Base-by-base conservation (phyloP, 2,329 filamentous ascomycete species). In the Dactylellina leptospora region DNA sequence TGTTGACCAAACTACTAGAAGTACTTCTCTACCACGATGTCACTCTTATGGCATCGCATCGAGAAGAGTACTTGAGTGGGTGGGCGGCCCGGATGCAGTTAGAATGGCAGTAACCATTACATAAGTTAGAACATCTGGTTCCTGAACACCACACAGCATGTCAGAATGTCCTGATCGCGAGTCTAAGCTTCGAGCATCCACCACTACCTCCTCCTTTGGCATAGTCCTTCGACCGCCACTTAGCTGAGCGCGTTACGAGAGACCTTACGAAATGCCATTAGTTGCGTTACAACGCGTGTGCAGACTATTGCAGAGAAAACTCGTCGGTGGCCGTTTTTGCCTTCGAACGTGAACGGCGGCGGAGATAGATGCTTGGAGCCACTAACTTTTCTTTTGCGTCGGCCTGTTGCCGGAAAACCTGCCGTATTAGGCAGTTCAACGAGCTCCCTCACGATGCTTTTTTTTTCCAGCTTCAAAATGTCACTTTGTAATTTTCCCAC, bases 401-500 rank as follows among this genome's bases (percentile, higher is more conserved):
- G 66, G 66, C 58, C 36, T 44, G 58, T 63, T 63, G 58, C 66
- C 66, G 66, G 58, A 50, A 53, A 56, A 28, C 63, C 36, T 40
- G 38, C 66, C 51, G 20, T 53, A 63, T 63, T 44, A 59, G 66
- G 66, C 66, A 71, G 66, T 23, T 63, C 25, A 50, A 47, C 33
- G 66, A 58, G 66, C 58, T 63, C 55, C 50, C 20, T 16, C 33
- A 71, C 42, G 66, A 71, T 62, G 66, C 66, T 62, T 71, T 71
- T 70, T 71, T 8, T 47, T 54, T n/a, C 20, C 33, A 51, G 54
- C 63, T 61, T 66, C 61, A 58, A 48, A 28, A 30, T 42, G 30
- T 30, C 28, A 54, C 20, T 47, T 28, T 1, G 36, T 16, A 47
- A 58, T 16, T 13, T 27, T 40, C n/a, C 44, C 20, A 56, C 48